These are phyloP conservation scores for Dendrobium chrysotoxum DNA, from an alignment of 106 monocot species.

Conservation along the genomic window DNA sequence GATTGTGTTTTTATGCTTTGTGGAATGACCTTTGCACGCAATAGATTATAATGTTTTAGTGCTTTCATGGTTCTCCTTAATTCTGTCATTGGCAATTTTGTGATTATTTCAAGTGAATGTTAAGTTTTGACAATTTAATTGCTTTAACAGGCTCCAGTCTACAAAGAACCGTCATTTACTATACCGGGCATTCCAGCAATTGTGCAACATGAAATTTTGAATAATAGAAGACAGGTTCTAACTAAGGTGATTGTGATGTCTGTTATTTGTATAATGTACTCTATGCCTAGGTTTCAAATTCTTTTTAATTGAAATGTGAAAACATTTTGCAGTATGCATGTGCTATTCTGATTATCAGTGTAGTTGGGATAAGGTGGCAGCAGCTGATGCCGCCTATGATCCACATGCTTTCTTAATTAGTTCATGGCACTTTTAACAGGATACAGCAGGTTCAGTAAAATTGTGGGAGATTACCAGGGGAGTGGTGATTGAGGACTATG, in stretches of 20 bases:
- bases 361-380: neutral
- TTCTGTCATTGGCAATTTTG: neutral
- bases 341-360: neutral
- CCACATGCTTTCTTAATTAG: neutral
- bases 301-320: neutral
- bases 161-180: conserved; percentile 60
- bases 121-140: neutral
- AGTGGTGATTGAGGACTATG: conserved; percentile 77
- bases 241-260: conserved; percentile 72
- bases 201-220: conserved; percentile 91
- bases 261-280: neutral
- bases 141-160: conserved; percentile 65
- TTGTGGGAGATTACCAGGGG: conserved; percentile 95
- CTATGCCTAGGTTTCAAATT: neutral
- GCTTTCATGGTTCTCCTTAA: neutral
- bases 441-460: conserved; percentile 79
- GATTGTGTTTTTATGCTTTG: neutral
- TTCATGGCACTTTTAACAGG: conserved; percentile 30
- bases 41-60: neutral
- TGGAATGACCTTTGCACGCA: neutral
- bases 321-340: neutral
- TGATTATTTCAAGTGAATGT: neutral
- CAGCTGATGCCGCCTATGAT: neutral
- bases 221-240: conserved; percentile 89
- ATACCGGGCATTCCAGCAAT: conserved; percentile 84